Conservation (phyloP, 768 basidiomycete species). For the Mycena haematopus region DNA sequence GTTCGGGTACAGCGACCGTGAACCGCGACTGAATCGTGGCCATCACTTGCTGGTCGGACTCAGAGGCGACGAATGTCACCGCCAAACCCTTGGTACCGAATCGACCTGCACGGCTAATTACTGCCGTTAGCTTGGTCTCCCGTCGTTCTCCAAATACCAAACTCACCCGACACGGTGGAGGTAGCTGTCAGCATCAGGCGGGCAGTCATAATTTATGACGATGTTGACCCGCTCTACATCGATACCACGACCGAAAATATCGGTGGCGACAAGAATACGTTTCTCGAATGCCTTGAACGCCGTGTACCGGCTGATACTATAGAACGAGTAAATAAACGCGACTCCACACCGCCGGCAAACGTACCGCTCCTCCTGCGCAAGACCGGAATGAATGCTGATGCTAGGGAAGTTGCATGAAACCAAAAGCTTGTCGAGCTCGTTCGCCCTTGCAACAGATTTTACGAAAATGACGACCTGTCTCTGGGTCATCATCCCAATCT, state of each 20-base stretch:
- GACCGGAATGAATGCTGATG: slow-evolving; percentile 94
- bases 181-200: slow-evolving; percentile 97
- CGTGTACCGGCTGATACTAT: slow-evolving; percentile 91
- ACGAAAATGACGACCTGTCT: slow-evolving; percentile 98
- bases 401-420: slow-evolving; percentile 98
- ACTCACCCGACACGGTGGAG: slow-evolving; percentile 94
- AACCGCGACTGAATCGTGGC: slow-evolving; percentile 93
- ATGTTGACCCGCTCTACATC: slow-evolving; percentile 99
- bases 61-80: slow-evolving; percentile 94
- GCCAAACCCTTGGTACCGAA: slow-evolving; percentile 99
- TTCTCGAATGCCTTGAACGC: slow-evolving; percentile 99
- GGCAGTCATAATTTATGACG: slow-evolving; percentile 98
- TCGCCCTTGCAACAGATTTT: slow-evolving; percentile 96
- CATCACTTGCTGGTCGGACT: slow-evolving; percentile 94
- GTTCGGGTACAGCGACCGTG: slow-evolving; percentile 94
- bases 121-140: not conserved
- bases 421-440: slow-evolving; percentile 93
- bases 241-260: slow-evolving; percentile 99
- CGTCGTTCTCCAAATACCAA: not conserved
- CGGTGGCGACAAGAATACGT: slow-evolving; percentile 97
- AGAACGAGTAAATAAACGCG: slow-evolving; percentile 1
- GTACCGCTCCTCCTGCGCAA: slow-evolving; percentile 95
- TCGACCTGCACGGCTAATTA: slow-evolving; percentile 90
- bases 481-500: not conserved
- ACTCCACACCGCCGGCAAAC: slow-evolving; percentile 35